Evolutionary conservation across 225 moss, liverwort and hornwort genomes (phyloP), one percentile per base, ranked within the genome.

Genomic region (Lunularia cruciata): DNA sequence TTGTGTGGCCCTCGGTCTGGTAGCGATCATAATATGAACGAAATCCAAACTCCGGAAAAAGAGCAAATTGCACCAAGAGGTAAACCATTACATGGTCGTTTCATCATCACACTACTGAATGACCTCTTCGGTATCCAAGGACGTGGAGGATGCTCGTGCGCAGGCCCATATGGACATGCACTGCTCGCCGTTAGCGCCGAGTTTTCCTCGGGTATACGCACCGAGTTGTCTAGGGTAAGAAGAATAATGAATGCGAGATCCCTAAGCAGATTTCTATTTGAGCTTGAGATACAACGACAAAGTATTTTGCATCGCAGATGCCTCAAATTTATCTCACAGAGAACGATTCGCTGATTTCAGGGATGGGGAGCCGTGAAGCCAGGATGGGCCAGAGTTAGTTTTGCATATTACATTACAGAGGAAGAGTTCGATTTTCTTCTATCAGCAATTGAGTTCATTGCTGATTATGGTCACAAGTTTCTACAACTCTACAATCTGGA

Each of bases 51-150:
- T 43, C 31, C 15, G 27, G 27, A 26, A 39, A 2, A 42, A 18
- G 23, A 32, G 23, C 10, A 45, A 16, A 18, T 8, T 36, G 51
- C 65, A 23, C 60, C 12, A 32, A 57, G 20, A 16, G 73, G 73
- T 19, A 83, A 74, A 19, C 76, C 58, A 16, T 60, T 83, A 33
- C 59, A 57, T 30, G 61, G 70, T 37, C 79, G 79, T 11, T 83
- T 83, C 47, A 34, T 83, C 36, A 76, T 60, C 43, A 79, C 43
- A 71, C 76, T 83, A 47, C 60, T 83, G 76, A 79, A 76, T 42
- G 83, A 83, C 57, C 70, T 83, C 10, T 83, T 83, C 26, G 79
- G 83, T 19, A 79, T 83, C 54, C 83, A 83, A 60, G 83, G 72
- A 22, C 65, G 83, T 15, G 83, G 79, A 3, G 83, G 83, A 47